These are phyloP conservation scores for Nepenthes gracilis DNA, from an alignment of 148 eudicot genomes.

Conservation along the genomic window DNA sequence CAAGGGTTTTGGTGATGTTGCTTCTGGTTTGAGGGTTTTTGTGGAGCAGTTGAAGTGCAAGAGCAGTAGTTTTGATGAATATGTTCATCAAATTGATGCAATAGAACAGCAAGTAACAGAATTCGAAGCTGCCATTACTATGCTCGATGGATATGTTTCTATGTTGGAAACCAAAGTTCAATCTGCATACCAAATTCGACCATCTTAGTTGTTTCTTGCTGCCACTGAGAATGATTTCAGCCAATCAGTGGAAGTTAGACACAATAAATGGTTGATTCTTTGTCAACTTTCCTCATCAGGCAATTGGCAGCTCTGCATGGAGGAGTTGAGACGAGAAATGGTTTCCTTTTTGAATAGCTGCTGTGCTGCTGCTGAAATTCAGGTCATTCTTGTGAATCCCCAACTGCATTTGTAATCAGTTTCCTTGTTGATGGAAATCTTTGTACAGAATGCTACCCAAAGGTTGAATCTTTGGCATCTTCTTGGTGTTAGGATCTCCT, in stretches of 20 bases:
- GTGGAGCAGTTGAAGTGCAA: slow-evolving; percentile 83
- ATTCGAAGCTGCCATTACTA: slow-evolving; percentile 88
- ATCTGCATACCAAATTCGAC: slow-evolving; percentile 45
- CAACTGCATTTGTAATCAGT: no score
- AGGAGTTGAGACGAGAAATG: no score
- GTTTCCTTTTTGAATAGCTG: no score
- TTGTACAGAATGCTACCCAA: no score
- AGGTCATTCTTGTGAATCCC: no score
- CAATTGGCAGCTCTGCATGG: no score
- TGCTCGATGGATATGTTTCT: slow-evolving; percentile 80
- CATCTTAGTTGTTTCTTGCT: slow-evolving; percentile 15
- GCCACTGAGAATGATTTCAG: not conserved
- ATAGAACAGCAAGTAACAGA: slow-evolving; percentile 89
- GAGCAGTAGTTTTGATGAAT: slow-evolving; percentile 65
- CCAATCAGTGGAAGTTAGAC: not conserved
- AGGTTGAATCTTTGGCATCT: no score
- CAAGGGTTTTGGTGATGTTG: slow-evolving; percentile 70
- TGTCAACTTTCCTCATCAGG: not conserved
- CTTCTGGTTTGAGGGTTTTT: slow-evolving; percentile 86
- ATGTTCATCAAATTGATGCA: slow-evolving; percentile 73
- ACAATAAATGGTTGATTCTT: not conserved
- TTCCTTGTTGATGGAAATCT: no score
- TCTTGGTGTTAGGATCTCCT: no score
- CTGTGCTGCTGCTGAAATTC: no score
- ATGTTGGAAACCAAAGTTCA: slow-evolving; percentile 69